phyloP scores from a whole-genome alignment of 768 basidiomycete genomes.

The Nidularia pulvinata region DNA sequence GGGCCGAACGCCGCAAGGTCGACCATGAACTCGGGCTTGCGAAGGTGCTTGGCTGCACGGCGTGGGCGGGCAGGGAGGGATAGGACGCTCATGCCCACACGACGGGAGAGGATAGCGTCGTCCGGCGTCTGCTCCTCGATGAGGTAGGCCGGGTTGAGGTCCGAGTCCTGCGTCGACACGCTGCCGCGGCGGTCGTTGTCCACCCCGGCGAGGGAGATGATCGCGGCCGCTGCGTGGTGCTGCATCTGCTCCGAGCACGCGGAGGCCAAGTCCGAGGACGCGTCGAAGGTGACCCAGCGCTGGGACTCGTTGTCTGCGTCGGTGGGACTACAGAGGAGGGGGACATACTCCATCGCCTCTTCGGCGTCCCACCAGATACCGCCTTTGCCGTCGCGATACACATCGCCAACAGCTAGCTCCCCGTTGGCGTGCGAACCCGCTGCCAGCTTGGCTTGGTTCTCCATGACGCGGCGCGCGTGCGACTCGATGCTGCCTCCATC shows the following conservation, averaged over 20 bases:
- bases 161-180: conserved; percentile 52
- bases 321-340: conserved; percentile 42
- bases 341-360: conserved; percentile 69
- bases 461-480: conserved; percentile 54
- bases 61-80: conserved; percentile 33
- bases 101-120: conserved; percentile 23
- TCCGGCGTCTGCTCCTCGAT: conserved; percentile 33
- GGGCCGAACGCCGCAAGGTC: conserved; percentile 32
- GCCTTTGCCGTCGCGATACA: conserved; percentile 61
- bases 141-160: conserved; percentile 48
- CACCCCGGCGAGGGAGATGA: conserved; percentile 11
- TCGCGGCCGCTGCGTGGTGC: conserved; percentile 9
- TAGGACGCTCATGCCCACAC: conserved; percentile 35
- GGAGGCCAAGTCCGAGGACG: conserved; percentile 21
- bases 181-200: conserved; percentile 35
- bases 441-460: conserved; percentile 46
- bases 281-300: conserved; percentile 44
- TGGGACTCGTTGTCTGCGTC: conserved; percentile 21
- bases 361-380: conserved; percentile 73
- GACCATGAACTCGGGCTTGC: conserved; percentile 29
- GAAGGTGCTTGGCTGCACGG: conserved; percentile 28
- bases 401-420: conserved; percentile 38
- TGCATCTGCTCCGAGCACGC: too few relatives aligned
- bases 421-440: conserved; percentile 20
- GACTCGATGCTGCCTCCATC: conserved; percentile 63